Conservation (phyloP, 2,329 filamentous ascomycete genomes). For the Lecanoromycetidae sp. region DNA sequence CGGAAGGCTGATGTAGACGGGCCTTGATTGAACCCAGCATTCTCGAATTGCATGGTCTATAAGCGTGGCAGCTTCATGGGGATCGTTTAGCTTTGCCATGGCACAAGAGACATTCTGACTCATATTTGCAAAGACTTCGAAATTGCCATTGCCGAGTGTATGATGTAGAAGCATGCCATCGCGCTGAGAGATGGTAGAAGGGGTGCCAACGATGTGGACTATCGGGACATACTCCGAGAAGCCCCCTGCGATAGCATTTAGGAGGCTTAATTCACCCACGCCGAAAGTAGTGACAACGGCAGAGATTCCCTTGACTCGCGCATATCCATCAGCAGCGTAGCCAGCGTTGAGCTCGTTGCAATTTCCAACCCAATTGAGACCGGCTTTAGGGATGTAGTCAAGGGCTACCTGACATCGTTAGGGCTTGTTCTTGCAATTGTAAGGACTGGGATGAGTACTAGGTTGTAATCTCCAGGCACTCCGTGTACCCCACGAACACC, state of each 20-base stretch:
- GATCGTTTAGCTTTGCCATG: slow-evolving; percentile 57
- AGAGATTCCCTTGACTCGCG: slow-evolving; percentile 40
- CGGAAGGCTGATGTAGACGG: slow-evolving; percentile 74
- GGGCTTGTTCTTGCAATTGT: not conserved
- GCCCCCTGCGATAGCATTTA: slow-evolving; percentile 29
- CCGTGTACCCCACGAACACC: slow-evolving; percentile 40
- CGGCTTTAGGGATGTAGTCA: slow-evolving; percentile 44
- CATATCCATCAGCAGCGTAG: slow-evolving; percentile 44
- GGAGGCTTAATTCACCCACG: slow-evolving; percentile 39
- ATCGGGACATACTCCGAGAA: slow-evolving; percentile 49
- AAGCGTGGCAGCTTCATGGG: slow-evolving; percentile 55
- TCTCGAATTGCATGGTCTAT: slow-evolving; percentile 67
- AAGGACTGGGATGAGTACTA: slow-evolving; percentile 14
- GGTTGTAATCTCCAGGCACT: slow-evolving; percentile 39
- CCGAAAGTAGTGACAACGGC: slow-evolving; percentile 48
- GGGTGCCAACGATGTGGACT: slow-evolving; percentile 50
- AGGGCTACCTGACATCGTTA: slow-evolving; percentile 30
- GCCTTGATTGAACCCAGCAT: slow-evolving; percentile 61
- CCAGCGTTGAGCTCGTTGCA: slow-evolving; percentile 50
- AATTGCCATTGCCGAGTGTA: slow-evolving; percentile 55
- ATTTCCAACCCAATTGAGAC: slow-evolving; percentile 48
- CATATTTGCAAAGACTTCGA: slow-evolving; percentile 73
- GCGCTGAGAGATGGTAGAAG: slow-evolving; percentile 37
- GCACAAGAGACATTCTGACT: slow-evolving; percentile 58
- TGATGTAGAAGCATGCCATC: slow-evolving; percentile 31